These are phyloP conservation scores for Trichoderma breve DNA, from an alignment of 2,329 filamentous ascomycete genomes.

Conservation along the genomic window DNA sequence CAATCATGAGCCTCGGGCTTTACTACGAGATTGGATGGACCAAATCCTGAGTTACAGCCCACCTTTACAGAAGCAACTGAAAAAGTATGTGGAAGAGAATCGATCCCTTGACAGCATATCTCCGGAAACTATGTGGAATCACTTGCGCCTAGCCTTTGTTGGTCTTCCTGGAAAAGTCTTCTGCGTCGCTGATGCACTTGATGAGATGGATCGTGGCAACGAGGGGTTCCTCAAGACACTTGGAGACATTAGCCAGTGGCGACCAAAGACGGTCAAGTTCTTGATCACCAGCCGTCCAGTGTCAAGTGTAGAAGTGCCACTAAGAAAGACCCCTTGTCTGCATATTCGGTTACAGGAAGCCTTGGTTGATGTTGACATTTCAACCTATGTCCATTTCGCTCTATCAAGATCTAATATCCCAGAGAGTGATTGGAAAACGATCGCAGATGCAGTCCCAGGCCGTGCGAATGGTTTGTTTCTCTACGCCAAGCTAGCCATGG, in stretches of 20 bases:
- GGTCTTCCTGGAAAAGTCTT: constrained; percentile 32
- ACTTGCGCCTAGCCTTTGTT: constrained; percentile 29
- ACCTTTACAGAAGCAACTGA: constrained; percentile 29
- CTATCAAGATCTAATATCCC: constrained; percentile 23
- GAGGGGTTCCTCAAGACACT: constrained; percentile 34
- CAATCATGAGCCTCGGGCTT: constrained; percentile 31
- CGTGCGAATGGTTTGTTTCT: constrained; percentile 45
- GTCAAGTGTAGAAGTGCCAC: constrained; percentile 28
- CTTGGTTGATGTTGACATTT: constrained; percentile 41
- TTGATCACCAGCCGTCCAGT: constrained; percentile 44
- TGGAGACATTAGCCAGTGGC: constrained; percentile 31
- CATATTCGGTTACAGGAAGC: constrained; percentile 37
- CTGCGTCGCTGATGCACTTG: constrained; percentile 44
- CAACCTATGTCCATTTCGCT: constrained; percentile 33
- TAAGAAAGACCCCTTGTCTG: constrained; percentile 28
- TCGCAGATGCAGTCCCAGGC: constrained; percentile 34
- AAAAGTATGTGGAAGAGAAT: constrained; percentile 16
- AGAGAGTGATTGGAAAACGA: constrained; percentile 19
- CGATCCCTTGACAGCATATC: constrained; percentile 15
- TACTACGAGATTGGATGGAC: constrained; percentile 36
- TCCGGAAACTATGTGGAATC: constrained; percentile 31
- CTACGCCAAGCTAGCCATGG: constrained; percentile 44
- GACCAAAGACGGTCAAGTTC: constrained; percentile 38
- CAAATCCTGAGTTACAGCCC: constrained; percentile 35
- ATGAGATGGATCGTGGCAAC: constrained; percentile 44